These are phyloP conservation scores for Cryptosporidium parvum DNA, from an alignment of 169 alveolate species.

Conservation along the genomic window DNA sequence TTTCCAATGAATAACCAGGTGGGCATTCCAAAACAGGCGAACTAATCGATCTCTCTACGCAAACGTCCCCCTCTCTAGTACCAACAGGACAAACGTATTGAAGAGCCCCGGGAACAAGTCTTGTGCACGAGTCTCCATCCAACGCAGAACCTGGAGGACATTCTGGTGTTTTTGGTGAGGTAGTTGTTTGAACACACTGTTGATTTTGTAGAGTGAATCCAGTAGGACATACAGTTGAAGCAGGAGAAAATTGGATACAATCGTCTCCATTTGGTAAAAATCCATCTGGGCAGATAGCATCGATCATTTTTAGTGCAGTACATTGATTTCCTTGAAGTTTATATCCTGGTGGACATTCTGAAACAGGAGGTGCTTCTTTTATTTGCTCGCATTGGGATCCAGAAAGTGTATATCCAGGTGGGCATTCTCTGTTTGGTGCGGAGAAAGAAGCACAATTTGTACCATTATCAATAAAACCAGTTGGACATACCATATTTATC, in stretches of 20 bases:
- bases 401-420: constrained; percentile 57
- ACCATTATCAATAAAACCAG: constrained; percentile 72
- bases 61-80: constrained; percentile 65
- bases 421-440: constrained; percentile 75
- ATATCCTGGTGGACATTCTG: constrained; percentile 76
- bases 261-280: constrained; percentile 75
- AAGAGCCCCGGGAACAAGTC: constrained; percentile 72
- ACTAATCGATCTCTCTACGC: constrained; percentile 70
- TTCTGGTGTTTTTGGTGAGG: constrained; percentile 67
- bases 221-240: constrained; percentile 70
- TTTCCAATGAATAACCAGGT: constrained; percentile 75
- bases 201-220: constrained; percentile 66
- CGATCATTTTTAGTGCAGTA: constrained; percentile 65
- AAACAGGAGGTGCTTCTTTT: constrained; percentile 61
- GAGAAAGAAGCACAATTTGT: constrained; percentile 72
- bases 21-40: constrained; percentile 73
- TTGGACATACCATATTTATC: constrained; percentile 70
- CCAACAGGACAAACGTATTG: constrained; percentile 74
- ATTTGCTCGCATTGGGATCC: constrained; percentile 75
- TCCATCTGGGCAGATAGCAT: constrained; percentile 74
- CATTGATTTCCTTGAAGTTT: constrained; percentile 70
- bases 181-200: constrained; percentile 59
- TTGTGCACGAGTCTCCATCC: constrained; percentile 73
- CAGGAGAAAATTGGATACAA: constrained; percentile 75
- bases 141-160: constrained; percentile 76